Evolutionary conservation across 2,329 filamentous ascomycete species (phyloP).

Genomic region (Chalara sp.): DNA sequence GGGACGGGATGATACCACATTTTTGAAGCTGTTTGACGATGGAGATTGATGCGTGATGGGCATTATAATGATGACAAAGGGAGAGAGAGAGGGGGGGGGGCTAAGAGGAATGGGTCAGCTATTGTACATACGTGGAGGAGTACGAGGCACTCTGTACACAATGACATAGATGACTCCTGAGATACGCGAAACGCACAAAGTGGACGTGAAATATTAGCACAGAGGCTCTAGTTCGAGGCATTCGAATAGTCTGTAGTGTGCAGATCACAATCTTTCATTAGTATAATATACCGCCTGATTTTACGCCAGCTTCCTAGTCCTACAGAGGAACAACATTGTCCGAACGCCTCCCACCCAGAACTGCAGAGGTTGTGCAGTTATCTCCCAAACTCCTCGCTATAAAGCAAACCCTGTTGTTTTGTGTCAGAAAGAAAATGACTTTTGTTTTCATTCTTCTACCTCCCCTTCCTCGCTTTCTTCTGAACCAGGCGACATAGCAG

Average conservation of each 20-base stretch:
- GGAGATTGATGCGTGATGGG: too few relatives aligned
- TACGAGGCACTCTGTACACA: too few relatives aligned
- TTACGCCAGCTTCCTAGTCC: background rate
- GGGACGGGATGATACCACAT: too few relatives aligned
- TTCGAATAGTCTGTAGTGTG: background rate
- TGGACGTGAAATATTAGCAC: background rate
- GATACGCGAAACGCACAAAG: too few relatives aligned
- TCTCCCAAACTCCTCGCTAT: conserved; percentile 6
- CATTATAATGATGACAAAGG: too few relatives aligned
- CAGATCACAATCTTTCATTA: background rate
- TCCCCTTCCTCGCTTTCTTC: conserved; percentile 21
- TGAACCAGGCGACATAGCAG: background rate
- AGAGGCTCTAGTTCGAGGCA: background rate
- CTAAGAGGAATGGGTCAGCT: too few relatives aligned
- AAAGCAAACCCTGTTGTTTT: background rate
- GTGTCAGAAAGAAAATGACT: background rate
- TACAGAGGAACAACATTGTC: background rate
- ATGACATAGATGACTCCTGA: too few relatives aligned
- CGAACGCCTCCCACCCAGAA: background rate
- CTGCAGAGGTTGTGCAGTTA: background rate
- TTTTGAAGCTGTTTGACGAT: too few relatives aligned
- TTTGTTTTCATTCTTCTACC: conserved; percentile 12
- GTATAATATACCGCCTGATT: background rate
- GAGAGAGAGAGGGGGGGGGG: too few relatives aligned
- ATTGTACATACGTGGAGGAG: too few relatives aligned